A percentile compares a stretch with the other conserved stretches of the same genome.
These are phyloP conservation scores for Hordeum pubiflorum DNA, from an alignment of 202 grass and related monocot species.

Conservation along the genomic window DNA sequence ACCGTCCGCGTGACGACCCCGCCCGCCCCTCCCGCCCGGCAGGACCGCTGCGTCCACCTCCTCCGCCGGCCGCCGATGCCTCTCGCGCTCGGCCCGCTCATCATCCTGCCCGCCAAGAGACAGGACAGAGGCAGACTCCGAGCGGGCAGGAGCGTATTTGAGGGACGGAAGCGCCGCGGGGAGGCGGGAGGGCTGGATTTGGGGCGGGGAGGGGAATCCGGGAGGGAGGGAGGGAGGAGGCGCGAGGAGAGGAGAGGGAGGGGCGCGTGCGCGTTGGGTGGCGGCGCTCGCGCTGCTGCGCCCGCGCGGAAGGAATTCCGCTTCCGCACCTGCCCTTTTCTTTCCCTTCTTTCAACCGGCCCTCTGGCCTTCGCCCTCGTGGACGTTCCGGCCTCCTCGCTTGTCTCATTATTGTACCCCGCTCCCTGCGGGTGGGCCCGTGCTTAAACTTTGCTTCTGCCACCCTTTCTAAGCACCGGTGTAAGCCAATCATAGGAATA, in stretches of 20 bases:
- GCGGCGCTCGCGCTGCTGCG: slow-evolving; percentile 38
- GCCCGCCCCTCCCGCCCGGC: not conserved
- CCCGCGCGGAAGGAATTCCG: not conserved
- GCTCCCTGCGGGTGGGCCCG: not conserved
- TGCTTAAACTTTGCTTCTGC: no score
- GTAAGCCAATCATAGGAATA: no score
- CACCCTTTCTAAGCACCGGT: no score
- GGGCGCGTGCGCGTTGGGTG: slow-evolving; percentile 23
- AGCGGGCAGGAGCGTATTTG: not conserved
- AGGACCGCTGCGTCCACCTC: slow-evolving; percentile 37
- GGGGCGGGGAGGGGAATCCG: slow-evolving; percentile 6
- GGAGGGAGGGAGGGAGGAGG: not conserved
- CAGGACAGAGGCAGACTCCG: not conserved
- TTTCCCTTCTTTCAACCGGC: not conserved
- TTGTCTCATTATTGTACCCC: not conserved
- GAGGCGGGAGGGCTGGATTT: slow-evolving; percentile 14
- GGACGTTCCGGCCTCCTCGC: not conserved
- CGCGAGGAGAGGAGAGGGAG: not conserved
- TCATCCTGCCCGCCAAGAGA: slow-evolving; percentile 1
- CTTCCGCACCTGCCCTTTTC: slow-evolving; percentile 15
- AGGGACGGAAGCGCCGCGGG: not conserved
- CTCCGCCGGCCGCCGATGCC: not conserved
- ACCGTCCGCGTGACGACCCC: slow-evolving; percentile 9
- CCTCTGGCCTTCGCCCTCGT: not conserved
- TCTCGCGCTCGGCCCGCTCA: slow-evolving; percentile 16